Evolutionary conservation across 164 flowering plant genomes (phyloP).

Genomic region (Protea cynaroides): DNA sequence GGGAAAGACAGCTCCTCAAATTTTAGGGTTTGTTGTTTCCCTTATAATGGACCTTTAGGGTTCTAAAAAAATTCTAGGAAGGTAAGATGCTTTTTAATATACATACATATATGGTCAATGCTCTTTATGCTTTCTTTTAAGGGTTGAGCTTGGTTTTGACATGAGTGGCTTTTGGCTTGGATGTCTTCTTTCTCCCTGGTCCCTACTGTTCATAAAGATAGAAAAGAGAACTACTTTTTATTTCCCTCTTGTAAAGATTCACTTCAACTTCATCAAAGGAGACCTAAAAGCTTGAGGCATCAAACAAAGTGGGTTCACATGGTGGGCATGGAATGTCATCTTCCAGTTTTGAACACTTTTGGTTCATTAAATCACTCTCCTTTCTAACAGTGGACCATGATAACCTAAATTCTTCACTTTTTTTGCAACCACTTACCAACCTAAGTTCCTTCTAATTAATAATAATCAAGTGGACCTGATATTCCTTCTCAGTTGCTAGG

Average conservation of each 20-base stretch:
- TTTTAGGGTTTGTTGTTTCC: too few species aligned
- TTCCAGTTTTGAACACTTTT: constrained; percentile 10
- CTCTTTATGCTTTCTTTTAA: neutral
- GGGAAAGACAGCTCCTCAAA: too few species aligned
- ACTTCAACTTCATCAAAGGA: constrained; percentile 22
- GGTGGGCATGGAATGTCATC: constrained; percentile 20
- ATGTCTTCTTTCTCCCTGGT: constrained; percentile 3
- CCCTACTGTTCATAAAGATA: constrained; percentile 8
- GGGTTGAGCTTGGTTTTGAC: constrained; percentile 1
- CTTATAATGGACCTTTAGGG: too few species aligned
- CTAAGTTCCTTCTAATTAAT: too few species aligned
- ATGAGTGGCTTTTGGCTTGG: constrained; percentile 10
- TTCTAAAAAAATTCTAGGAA: too few species aligned
- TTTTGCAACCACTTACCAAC: too few species aligned
- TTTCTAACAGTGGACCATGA: constrained; percentile 5
- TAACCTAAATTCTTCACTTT: neutral
- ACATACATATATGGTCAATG: neutral
- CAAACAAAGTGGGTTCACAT: constrained; percentile 30
- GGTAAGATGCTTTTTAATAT: too few species aligned
- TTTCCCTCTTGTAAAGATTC: constrained; percentile 14
- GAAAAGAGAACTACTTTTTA: constrained; percentile 4
- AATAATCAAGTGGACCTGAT: too few species aligned
- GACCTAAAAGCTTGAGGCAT: constrained; percentile 31
- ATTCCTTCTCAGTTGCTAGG: too few species aligned
- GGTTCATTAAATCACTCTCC: constrained; percentile 7